phyloP scores from a whole-genome alignment of 352 stramenopile genomes.

The Phytophthora europaea region DNA sequence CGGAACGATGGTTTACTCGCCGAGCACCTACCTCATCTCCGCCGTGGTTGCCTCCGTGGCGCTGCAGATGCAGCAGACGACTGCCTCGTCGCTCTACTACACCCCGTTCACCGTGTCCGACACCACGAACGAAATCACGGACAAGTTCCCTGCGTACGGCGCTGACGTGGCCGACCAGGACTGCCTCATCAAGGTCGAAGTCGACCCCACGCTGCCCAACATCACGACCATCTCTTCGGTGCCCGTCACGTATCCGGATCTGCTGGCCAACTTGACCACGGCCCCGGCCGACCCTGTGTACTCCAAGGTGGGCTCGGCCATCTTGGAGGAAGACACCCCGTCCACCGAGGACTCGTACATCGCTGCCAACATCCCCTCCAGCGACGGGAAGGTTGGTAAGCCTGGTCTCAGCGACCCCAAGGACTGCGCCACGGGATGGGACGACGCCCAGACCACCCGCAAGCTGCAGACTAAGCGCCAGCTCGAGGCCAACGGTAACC shows the following conservation, averaged over 20 bases:
- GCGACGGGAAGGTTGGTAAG: background rate
- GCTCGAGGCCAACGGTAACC: constrained; percentile 8
- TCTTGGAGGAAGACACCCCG: background rate
- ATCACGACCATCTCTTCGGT: constrained; percentile 32
- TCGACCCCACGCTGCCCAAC: constrained; percentile 38
- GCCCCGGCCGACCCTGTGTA: constrained; percentile 28
- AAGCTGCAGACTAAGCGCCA: constrained; percentile 25
- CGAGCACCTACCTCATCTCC: constrained; percentile 38
- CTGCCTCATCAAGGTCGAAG: constrained; percentile 14
- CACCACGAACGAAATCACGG: constrained; percentile 18
- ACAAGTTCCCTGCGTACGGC: constrained; percentile 21
- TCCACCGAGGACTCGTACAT: background rate
- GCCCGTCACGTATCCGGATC: background rate
- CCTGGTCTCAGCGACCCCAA: constrained; percentile 5
- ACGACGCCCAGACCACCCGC: constrained; percentile 16
- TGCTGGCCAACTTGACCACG: constrained; percentile 29
- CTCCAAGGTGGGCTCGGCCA: constrained; percentile 28
- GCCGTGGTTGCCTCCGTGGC: constrained; percentile 26
- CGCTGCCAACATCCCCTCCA: background rate
- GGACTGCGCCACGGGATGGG: constrained; percentile 43
- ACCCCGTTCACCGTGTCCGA: constrained; percentile 13
- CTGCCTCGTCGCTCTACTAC: constrained; percentile 33
- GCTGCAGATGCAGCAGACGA: constrained; percentile 31
- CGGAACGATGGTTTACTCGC: constrained; percentile 35
- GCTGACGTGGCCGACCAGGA: constrained; percentile 21